Conservation (phyloP, 1,284 basidiomycete genomes). For the Cryptococcus amylolentus region DNA sequence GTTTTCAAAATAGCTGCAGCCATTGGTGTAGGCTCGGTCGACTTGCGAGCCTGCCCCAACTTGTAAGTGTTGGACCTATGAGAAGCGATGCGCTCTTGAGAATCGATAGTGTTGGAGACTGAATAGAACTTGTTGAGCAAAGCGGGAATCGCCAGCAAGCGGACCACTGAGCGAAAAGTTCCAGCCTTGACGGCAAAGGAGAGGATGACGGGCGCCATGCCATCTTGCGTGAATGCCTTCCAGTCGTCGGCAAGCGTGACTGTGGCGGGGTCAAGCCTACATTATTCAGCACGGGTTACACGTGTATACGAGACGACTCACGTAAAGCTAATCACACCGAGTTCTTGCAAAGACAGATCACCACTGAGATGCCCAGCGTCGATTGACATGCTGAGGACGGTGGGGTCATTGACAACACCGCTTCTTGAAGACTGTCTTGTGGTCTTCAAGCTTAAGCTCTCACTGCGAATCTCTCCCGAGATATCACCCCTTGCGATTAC, state of each 20-base stretch:
- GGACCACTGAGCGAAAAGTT: conserved; percentile 65
- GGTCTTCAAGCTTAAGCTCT: conserved; percentile 72
- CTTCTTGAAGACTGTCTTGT: conserved; percentile 55
- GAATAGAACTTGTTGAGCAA: conserved; percentile 42
- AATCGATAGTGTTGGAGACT: conserved; percentile 58
- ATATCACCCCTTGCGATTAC: conserved; percentile 69
- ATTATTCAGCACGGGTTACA: not conserved
- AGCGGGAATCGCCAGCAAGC: conserved; percentile 54
- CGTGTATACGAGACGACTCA: conserved; percentile 46
- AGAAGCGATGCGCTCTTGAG: conserved; percentile 54
- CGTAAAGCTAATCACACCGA: conserved; percentile 73
- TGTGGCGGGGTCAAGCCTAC: conserved; percentile 70
- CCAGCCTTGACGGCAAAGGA: conserved; percentile 72
- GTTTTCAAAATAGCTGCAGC: conserved; percentile 76
- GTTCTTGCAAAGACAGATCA: conserved; percentile 70
- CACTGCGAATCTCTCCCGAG: conserved; percentile 64
- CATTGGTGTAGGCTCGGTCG: conserved; percentile 61
- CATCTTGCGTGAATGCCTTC: conserved; percentile 57
- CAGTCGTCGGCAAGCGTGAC: conserved; percentile 79
- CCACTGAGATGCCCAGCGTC: conserved; percentile 68
- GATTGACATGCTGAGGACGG: conserved; percentile 70
- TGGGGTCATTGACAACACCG: conserved; percentile 40
- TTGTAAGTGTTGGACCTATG: conserved; percentile 63
- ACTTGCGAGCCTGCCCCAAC: conserved; percentile 63
- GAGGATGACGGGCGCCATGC: conserved; percentile 63